These are phyloP conservation scores for Triticum turgidum DNA, from an alignment of 176 grass and related monocot species.

Conservation along the genomic window DNA sequence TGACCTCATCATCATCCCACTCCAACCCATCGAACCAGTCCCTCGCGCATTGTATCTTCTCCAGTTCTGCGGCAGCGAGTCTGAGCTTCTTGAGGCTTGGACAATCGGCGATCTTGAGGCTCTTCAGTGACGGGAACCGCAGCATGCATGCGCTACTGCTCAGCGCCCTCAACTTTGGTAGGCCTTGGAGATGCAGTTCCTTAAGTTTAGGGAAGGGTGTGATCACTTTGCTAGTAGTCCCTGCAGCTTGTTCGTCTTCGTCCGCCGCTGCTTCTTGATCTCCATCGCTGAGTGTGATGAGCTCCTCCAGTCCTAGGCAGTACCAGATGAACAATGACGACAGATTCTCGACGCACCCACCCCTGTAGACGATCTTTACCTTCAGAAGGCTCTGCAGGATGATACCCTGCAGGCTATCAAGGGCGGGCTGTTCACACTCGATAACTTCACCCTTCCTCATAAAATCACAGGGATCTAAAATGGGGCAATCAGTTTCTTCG, in stretches of 20 bases:
- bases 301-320: constrained; percentile 64
- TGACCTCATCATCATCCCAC: constrained; percentile 78
- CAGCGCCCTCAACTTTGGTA: constrained; percentile 49
- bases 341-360: constrained; percentile 54
- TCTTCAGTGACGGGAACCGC: constrained; percentile 54
- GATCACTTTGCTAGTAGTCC: background rate
- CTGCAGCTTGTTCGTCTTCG: constrained; percentile 11
- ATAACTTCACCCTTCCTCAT: constrained; percentile 16
- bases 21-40: constrained; percentile 69
- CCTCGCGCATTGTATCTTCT: constrained; percentile 48
- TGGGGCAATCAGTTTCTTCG: constrained; percentile 15
- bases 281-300: constrained; percentile 45
- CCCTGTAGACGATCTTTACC: constrained; percentile 71
- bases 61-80: constrained; percentile 42
- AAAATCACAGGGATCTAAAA: constrained; percentile 18
- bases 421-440: constrained; percentile 34
- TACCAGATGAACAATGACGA: constrained; percentile 63
- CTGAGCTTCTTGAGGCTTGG: constrained; percentile 59
- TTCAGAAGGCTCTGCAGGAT: constrained; percentile 72
- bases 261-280: background rate
- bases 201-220: constrained; percentile 79
- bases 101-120: constrained; percentile 67
- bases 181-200: constrained; percentile 56
- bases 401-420: constrained; percentile 59
- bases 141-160: constrained; percentile 46